Evolutionary conservation across 2,329 filamentous ascomycete species (phyloP), one percentile per base, ranked within the genome.

Genomic region (Madurella mycetomatis): DNA sequence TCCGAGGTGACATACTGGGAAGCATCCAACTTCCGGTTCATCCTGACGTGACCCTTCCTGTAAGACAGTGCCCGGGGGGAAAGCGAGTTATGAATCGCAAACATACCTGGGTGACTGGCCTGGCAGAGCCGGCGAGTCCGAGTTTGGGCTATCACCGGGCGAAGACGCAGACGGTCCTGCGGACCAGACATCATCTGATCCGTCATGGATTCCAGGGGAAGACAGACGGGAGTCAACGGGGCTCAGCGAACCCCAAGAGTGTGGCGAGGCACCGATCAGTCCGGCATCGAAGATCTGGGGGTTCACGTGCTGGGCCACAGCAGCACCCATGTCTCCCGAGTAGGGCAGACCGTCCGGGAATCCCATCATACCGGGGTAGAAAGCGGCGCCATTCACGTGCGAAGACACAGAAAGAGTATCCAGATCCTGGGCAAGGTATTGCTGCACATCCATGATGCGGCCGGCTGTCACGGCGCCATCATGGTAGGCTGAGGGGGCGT

Each of bases 61-160:
- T 72, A 57, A 73, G 70, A 72, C 47, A 57, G 59, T 49, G 49
- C 48, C 58, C 57, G 48, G 51, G 58, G 56, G 57, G 54, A 50
- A 30, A 49, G 45, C 30, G 54, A 55, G 59, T 52, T 16, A 41
- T 53, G 45, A 55, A 49, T 57, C 43, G 31, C 57, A 60, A 60
- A 78, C 78, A 66, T 79, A 81, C 78, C 75, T 79, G 51, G 78
- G 77, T 51, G 78, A 80, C 58, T 76, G 76, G 66, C 75, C 75
- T 58, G 71, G 68, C 58, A 80, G 71, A 49, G 74, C 71, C 56
- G 78, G 76, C 34, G 78, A 78, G 55, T 57, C 60, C 7, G 77
- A 79, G 64, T 74, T 72, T 58, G 72, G 71, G 65, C 71, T 75
- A 51, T 73, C 73, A n/a, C 71, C 65, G 16, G 76, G 74, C 19